Base-by-base conservation (phyloP, 2,329 filamentous ascomycete genomes). In the Sclerotinia sclerotiorum region DNA sequence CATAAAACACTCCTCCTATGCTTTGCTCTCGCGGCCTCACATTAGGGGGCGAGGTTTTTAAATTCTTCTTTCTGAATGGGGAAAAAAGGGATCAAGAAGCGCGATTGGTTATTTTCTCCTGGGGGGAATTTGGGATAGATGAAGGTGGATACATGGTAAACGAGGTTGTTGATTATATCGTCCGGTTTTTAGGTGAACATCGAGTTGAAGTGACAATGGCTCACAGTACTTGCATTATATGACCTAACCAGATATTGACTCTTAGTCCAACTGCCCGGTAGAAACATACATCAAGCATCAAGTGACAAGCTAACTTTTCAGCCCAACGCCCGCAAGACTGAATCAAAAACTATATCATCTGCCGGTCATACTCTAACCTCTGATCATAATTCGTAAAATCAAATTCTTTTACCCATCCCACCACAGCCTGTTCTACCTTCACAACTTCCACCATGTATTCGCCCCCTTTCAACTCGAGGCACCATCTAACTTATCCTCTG, bases 401-500 rank as follows among this genome's bases (percentile, higher is more conserved):
- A 7, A 5, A 51, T 52, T 27, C 35, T 11, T 15, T 51, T 19
- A 39, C 46, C 11, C 15, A 21, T 24, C 39, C 4, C 21, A 51
- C 15, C 46, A 13, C 46, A 24, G 24, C n/a, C 2, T 62, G 7
- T 51, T 13, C n/a, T 21, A 15, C 2, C 46, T 2, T 51, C 8
- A 63, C 10, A 63, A 27, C 32, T 63, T 63, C n/a, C 29, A 63
- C 51, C 2, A 51, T 46, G 5, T 8, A 24, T 21, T 32, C 8
- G 2, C 29, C 0, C 10, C 17, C 21, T 48, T 48, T 66, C 64
- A 66, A 35, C 39, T 57, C 19, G 64, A 44, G 8, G 19, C 7
- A 29, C 62, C 49, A 35, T 65, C 52, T 49, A n/a, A 35, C 11
- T 66, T 57, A 2, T 48, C 64, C 17, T 68, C 58, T 44, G 62